Percentiles rank a stretch among this genome's conserved stretches.
phyloP scores from a whole-genome alignment of 176 grass and related monocot genomes.

The Carex cristatella region DNA sequence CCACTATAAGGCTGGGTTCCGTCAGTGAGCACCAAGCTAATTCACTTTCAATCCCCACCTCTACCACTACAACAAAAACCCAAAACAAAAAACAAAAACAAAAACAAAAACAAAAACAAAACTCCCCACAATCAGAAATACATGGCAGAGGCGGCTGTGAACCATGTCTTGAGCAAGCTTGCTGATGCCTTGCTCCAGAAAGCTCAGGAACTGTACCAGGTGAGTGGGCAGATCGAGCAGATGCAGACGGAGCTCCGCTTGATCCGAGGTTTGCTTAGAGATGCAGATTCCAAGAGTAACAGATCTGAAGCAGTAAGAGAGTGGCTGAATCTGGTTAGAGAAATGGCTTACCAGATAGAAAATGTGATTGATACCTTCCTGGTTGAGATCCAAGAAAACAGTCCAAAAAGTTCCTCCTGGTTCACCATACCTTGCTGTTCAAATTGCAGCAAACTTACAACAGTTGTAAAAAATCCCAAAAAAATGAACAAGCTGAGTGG shows the following conservation, averaged over 20 bases:
- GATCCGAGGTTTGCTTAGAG: background rate
- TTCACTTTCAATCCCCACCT: too few species aligned
- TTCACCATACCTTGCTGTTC: too few species aligned
- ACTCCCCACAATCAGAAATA: too few species aligned
- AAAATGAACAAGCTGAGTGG: too few species aligned
- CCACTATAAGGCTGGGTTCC: too few species aligned
- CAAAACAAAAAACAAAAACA: too few species aligned
- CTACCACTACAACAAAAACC: too few species aligned
- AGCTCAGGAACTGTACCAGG: background rate
- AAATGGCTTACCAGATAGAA: background rate
- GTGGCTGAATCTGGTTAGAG: background rate
- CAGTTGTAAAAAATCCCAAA: background rate
- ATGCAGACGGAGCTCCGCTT: background rate
- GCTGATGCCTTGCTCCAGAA: background rate
- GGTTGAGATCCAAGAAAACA: background rate
- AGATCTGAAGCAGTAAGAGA: background rate
- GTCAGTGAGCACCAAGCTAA: too few species aligned
- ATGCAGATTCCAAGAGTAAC: background rate
- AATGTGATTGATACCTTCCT: background rate
- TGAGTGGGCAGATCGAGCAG: background rate
- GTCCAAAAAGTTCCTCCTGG: background rate
- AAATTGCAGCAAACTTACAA: too few species aligned
- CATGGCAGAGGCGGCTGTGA: background rate
- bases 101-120: too few species aligned
- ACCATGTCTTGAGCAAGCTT: background rate